Conservation (phyloP, 2,329 filamentous ascomycete genomes). For the Colletotrichum sp. region DNA sequence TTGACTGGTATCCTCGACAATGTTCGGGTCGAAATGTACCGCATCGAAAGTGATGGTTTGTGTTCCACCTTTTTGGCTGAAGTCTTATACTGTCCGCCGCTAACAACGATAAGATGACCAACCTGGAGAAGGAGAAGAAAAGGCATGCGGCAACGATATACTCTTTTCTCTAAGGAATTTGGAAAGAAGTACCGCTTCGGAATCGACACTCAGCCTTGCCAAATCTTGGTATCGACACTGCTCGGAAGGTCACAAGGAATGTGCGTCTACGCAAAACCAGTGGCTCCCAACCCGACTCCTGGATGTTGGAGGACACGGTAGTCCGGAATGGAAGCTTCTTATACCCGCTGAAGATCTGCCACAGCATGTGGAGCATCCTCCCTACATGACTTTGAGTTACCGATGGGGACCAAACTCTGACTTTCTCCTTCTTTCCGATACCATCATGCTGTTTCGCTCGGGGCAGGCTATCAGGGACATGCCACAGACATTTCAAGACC, state of each 20-base stretch:
- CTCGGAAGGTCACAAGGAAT: background rate
- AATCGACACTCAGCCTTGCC: background rate
- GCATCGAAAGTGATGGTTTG: no score
- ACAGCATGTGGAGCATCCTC: background rate
- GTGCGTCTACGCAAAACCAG: no score
- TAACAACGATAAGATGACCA: no score
- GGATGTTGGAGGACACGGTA: no score
- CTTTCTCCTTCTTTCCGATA: background rate
- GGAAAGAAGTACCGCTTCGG: background rate
- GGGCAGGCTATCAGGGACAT: background rate
- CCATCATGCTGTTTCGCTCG: background rate
- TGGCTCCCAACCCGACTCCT: background rate
- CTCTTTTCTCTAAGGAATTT: background rate
- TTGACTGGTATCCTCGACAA: no score
- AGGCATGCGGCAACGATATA: no score
- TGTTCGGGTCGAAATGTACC: no score
- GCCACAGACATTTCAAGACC: background rate
- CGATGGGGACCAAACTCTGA: background rate
- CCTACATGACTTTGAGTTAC: background rate
- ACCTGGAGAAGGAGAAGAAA: no score
- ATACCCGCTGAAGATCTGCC: background rate
- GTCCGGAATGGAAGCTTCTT: no score
- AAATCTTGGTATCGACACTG: background rate
- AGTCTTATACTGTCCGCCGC: no score
- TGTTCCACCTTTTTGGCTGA: no score